These are phyloP conservation scores for Byssothecium circinans DNA, from an alignment of 2,329 filamentous ascomycete species.

Conservation along the genomic window DNA sequence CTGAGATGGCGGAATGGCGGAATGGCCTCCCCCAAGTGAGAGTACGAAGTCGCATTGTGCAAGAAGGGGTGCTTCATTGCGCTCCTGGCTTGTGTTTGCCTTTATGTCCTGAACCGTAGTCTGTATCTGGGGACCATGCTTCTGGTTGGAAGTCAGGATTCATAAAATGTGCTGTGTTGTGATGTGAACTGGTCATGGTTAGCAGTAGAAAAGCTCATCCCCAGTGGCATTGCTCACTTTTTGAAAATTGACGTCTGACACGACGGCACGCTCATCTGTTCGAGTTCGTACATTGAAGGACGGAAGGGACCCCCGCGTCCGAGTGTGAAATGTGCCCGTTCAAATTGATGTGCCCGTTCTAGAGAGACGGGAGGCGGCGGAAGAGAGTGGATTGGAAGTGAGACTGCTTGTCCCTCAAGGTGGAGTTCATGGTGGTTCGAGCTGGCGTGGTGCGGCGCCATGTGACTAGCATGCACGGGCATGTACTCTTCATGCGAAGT, in stretches of 20 bases:
- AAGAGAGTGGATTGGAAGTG: conserved; percentile 36
- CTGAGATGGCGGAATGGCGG: conserved; percentile 39
- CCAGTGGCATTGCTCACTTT: conserved; percentile 42
- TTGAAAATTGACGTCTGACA: conserved; percentile 55
- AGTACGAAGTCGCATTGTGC: conserved; percentile 15
- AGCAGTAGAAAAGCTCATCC: conserved; percentile 8
- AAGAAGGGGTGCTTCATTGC: conserved; percentile 25
- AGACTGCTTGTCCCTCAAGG: conserved; percentile 35
- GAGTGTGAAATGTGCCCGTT: conserved; percentile 30
- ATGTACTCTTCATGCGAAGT: conserved; percentile 39
- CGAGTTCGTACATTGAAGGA: conserved; percentile 50
- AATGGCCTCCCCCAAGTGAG: conserved; percentile 30
- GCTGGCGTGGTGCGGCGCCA: conserved; percentile 16
- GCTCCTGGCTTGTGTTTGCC: conserved; percentile 43
- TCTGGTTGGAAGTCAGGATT: conserved; percentile 58
- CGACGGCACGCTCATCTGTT: conserved; percentile 43
- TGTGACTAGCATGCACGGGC: conserved; percentile 29
- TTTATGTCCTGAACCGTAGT: conserved; percentile 46
- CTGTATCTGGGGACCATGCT: conserved; percentile 53
- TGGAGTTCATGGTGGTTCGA: conserved; percentile 33
- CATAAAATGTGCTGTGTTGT: conserved; percentile 55
- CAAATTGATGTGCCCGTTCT: conserved; percentile 37
- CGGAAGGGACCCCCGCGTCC: conserved; percentile 48
- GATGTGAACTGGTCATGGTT: conserved; percentile 49
- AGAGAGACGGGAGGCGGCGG: conserved; percentile 29